Evolutionary conservation across 768 basidiomycete genomes (phyloP), one percentile per base, ranked within the genome.

Genomic region (Suillus occidentalis): DNA sequence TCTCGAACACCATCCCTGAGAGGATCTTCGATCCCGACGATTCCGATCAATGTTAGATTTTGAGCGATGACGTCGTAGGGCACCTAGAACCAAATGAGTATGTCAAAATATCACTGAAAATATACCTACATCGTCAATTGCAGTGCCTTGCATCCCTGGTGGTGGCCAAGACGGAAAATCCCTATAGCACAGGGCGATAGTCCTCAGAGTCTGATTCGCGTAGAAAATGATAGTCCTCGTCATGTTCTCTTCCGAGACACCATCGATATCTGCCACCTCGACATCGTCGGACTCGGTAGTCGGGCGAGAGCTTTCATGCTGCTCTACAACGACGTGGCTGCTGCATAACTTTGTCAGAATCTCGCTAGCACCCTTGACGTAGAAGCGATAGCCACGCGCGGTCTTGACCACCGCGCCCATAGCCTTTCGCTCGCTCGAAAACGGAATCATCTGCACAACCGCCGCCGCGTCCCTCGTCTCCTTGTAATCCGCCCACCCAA

Each of bases 21-120:
- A 52, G 96, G 97, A 73, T 99, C 97, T 73, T 99, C 96, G 71
- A 99, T 98, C 71, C 95, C 97, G 65, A 89, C 87, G 69, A 99
- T 92, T 53, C 87, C 91, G 66, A 99, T 89, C 40, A 99, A 86
- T 0, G 90, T 95, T 65, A 99, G 77, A 25, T 95, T 85, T 22
- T 77, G 75, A 2, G 89, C 85, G 16, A 99, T 77, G 28, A 85
- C 82, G 2, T 89, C 86, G 69, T 87, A 96, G 16, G 86, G 81
- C 45, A 92, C 84, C 89, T 91, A 65, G 1, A 55, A 42, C 16
- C 34, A 60, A 62, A 69, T 40, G 56, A 66, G 64, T 59, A 50
- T 64, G 64, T 66, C 65, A 65, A 34, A 16, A 37, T 59, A 53
- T 34, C 37, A 58, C 37, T 4, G 42, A 40, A 31, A 3, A 28